Conservation (phyloP, 75 land plant species). For the Picea sitchensis region DNA sequence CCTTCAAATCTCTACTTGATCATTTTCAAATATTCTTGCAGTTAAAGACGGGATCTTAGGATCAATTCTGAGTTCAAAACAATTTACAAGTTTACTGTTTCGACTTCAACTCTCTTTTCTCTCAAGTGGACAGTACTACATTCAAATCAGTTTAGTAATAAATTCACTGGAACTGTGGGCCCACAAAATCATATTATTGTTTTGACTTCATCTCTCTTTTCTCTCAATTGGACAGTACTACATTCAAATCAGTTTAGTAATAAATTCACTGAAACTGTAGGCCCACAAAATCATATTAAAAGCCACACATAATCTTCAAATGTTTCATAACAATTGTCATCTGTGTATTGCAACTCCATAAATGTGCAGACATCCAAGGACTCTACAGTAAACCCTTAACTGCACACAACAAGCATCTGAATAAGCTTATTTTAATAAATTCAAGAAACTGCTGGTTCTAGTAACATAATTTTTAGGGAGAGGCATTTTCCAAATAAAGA, state of each 20-base stretch:
- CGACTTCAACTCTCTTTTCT: not conserved
- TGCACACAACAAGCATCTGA: not conserved
- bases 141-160: not conserved
- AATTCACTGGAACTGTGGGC: not conserved
- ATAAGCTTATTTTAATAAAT: not conserved
- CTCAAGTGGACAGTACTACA: not conserved
- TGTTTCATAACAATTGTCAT: not conserved
- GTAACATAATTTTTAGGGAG: not conserved
- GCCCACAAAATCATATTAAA: not conserved
- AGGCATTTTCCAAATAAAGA: not conserved
- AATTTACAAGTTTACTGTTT: not conserved
- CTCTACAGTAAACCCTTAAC: not conserved
- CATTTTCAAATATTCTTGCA: not conserved
- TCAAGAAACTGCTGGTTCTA: not conserved
- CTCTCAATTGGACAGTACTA: not conserved
- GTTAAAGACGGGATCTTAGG: not conserved
- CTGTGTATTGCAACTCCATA: not conserved
- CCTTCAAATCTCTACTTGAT: no score
- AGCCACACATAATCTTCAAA: not conserved
- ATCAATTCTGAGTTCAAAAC: not conserved
- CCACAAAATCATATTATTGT: not conserved
- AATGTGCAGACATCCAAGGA: not conserved
- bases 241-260: not conserved
- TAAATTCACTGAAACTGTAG: not conserved
- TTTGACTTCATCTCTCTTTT: not conserved